Base-by-base conservation (phyloP, 2,329 filamentous ascomycete genomes). In the Cercospora janseana region DNA sequence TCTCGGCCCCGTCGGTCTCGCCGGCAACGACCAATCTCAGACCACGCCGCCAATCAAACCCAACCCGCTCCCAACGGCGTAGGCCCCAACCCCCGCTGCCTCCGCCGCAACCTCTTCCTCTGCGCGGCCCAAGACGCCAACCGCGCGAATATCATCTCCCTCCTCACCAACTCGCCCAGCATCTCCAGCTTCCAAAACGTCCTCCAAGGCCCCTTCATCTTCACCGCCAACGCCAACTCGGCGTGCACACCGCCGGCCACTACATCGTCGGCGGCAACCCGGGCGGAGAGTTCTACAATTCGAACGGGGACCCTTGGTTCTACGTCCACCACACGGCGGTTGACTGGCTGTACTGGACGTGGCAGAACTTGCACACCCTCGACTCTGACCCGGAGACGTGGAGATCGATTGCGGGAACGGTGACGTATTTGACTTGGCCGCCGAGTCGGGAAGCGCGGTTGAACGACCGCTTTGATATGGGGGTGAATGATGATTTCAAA, bases 271-370 rank as follows among this genome's bases (percentile, higher is more conserved):
- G 75, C 49, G 68, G 70, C 0, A 71, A 70, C 4, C 66, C 69
- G 10, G 54, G 54, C 3, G 49, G 51, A 13, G 75, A 78, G 58
- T 72, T 70, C 45, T 61, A 58, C 58, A 65, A 69, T 1, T 72
- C 69, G 3, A 72, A 75, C 0, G 69, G 66, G 5, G 75, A 79
- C 41, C 75, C 75, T 1, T 61, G 66, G 12, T 78, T 78, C 64
- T 79, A 68, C 59, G 64, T 75, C 12, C 76, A 78, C 52, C 75
- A 78, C 49, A 58, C 58, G 4, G 72, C 72, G 68, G 70, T 79
- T 18, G 53, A 60, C 48, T 66, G 72, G 1, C 55, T 70, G 2
- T 79, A 68, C 63, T 74, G 70, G 67, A 75, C 72, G 4, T 79
- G 76, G 76, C 75, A 79, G 60, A 73, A 72, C 46, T 58, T 44